These are phyloP conservation scores for Phytophthora chlamydospora DNA, from an alignment of 352 stramenopile species.

Conservation along the genomic window DNA sequence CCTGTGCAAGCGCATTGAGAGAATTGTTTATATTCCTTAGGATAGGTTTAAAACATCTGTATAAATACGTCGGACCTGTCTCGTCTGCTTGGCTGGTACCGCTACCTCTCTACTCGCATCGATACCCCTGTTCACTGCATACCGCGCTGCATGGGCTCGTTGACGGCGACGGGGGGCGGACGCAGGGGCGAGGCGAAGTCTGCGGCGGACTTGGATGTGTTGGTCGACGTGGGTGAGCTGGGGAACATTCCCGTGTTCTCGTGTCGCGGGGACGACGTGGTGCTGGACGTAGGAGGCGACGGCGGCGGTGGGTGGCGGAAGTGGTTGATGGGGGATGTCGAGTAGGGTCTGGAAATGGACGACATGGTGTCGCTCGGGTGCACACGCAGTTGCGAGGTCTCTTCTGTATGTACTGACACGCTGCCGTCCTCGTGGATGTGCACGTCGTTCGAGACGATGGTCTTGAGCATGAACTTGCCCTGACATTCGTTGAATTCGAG, in stretches of 20 bases:
- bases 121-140: slow-evolving; percentile 9
- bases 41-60: slow-evolving; percentile 14
- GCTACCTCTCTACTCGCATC: slow-evolving; percentile 7
- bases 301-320: slow-evolving; percentile 60
- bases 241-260: slow-evolving; percentile 29
- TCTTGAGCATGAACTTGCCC: slow-evolving; percentile 65
- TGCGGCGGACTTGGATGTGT: slow-evolving; percentile 25
- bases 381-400: slow-evolving; percentile 58
- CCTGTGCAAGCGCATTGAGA: background rate
- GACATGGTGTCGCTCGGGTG: slow-evolving; percentile 52
- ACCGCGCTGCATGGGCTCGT: slow-evolving; percentile 20
- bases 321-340: slow-evolving; percentile 70
- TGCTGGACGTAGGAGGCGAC: slow-evolving; percentile 40
- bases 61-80: slow-evolving; percentile 28
- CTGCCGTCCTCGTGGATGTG: slow-evolving; percentile 48
- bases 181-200: slow-evolving; percentile 19
- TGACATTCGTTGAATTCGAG: slow-evolving; percentile 74
- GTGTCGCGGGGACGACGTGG: slow-evolving; percentile 37
- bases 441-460: slow-evolving; percentile 72
- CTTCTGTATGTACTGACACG: slow-evolving; percentile 50
- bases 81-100: background rate
- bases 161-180: slow-evolving; percentile 23
- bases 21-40: background rate
- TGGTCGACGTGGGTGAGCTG: slow-evolving; percentile 21
- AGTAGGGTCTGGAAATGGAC: slow-evolving; percentile 54